A percentile compares a stretch with the other conserved stretches of the same genome.
phyloP scores from a whole-genome alignment of 2,329 filamentous ascomycete species.

The Thermothelomyces thermophilus region DNA sequence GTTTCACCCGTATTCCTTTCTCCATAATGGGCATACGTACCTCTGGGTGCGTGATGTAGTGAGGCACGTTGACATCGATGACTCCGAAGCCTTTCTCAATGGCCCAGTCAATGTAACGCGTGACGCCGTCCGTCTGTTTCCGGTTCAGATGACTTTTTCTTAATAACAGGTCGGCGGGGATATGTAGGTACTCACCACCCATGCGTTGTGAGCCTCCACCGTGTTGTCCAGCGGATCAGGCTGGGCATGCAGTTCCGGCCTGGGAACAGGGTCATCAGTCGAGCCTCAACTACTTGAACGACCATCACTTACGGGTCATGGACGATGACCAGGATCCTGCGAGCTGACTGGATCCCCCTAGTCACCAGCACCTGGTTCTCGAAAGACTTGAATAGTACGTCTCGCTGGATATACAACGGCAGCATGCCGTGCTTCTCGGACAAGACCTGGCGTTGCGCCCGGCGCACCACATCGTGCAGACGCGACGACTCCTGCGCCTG shows the following conservation, averaged over 20 bases:
- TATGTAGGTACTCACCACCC: conserved; percentile 63
- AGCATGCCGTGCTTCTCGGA: conserved; percentile 71
- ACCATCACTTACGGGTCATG: conserved; percentile 69
- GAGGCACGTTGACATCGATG: conserved; percentile 87
- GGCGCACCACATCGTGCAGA: conserved; percentile 73
- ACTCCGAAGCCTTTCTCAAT: conserved; percentile 69
- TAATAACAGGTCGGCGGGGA: too few species aligned
- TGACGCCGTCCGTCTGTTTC: conserved; percentile 68
- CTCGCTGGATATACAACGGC: conserved; percentile 70
- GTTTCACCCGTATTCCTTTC: too few species aligned
- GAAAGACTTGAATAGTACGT: conserved; percentile 66
- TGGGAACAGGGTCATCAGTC: conserved; percentile 27
- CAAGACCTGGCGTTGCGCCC: conserved; percentile 66
- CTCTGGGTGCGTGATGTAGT: conserved; percentile 60
- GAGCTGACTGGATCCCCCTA: conserved; percentile 57
- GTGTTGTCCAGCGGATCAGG: conserved; percentile 64
- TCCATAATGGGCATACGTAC: conserved; percentile 31
- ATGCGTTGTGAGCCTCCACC: conserved; percentile 77
- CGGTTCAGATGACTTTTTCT: conserved; percentile 24
- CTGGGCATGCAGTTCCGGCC: conserved; percentile 64
- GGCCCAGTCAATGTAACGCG: conserved; percentile 80
- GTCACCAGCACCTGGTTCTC: conserved; percentile 83
- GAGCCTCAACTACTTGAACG: background rate
- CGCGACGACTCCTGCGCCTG: conserved; percentile 50
- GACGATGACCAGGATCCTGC: conserved; percentile 73